Conservation (phyloP, 495 filamentous ascomycete genomes). For the Aspergillus bertholletiae region DNA sequence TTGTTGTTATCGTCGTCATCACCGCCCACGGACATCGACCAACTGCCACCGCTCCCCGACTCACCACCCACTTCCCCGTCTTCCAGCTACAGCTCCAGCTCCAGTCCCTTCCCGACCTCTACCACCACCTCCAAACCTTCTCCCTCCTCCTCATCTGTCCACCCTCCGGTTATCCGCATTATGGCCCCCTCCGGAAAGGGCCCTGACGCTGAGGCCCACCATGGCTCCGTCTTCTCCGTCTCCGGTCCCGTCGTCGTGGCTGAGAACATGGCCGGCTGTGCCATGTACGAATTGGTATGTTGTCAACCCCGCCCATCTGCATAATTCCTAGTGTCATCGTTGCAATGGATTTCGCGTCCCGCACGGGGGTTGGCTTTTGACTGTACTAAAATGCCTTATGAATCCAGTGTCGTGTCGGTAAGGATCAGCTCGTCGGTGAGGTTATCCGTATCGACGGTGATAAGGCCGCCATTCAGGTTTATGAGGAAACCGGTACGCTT, state of each 20-base stretch:
- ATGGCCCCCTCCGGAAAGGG: constrained; percentile 61
- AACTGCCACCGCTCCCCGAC: constrained; percentile 52
- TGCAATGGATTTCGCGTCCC: background rate
- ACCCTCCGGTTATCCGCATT: constrained; percentile 40
- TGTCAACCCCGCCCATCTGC: background rate
- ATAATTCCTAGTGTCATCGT: background rate
- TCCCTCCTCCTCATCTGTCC: constrained; percentile 28
- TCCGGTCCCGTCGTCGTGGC: constrained; percentile 90
- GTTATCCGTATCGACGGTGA: constrained; percentile 97
- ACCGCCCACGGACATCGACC: constrained; percentile 36
- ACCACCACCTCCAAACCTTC: constrained; percentile 36
- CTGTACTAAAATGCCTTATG: constrained; percentile 3
- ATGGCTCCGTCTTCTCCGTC: constrained; percentile 54
- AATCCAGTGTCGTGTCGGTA: constrained; percentile 76
- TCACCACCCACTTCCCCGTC: constrained; percentile 39
- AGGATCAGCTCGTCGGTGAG: constrained; percentile 87
- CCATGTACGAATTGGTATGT: constrained; percentile 97
- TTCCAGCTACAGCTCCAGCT: background rate
- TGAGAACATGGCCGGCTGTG: constrained; percentile 97
- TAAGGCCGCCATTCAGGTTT: constrained; percentile 96
- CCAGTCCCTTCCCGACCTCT: background rate
- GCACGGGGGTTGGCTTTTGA: constrained; percentile 3
- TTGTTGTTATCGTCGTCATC: constrained; percentile 20
- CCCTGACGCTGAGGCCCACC: constrained; percentile 42
- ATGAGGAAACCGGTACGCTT: constrained; percentile 88